Base-by-base conservation (phyloP, 2,329 filamentous ascomycete species). In the Talaromyces amestolkiae region DNA sequence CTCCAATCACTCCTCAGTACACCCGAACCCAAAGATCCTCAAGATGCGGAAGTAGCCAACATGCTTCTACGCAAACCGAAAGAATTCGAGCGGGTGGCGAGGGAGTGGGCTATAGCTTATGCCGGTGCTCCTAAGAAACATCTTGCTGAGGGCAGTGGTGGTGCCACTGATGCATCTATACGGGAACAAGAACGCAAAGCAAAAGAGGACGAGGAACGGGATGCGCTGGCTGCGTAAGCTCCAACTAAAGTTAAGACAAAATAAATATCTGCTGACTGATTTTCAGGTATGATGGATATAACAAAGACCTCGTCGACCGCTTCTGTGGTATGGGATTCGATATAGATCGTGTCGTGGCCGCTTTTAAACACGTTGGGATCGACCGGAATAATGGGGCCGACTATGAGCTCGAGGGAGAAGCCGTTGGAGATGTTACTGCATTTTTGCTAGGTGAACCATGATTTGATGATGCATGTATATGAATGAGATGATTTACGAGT, bases 261-360 rank as follows among this genome's bases (percentile, higher is more conserved):
- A 17, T 7, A 39, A 17, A 54, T 0, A 43, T 31, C 35, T 1
- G 39, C 56, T 59, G 8, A 59, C 56, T 8, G 13, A 9, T 19
- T 37, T 51, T 17, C 24, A 94, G 91, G 68, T 97, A 96, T 74
- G 86, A 90, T 69, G 94, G 95, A 2, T 98, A 96, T 78, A 93
- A 93, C 79, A 90, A 89, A 73, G 85, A 90, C 37, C 83, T 97
- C 47, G 87, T 98, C 69, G 88, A 95, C 72, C 86, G 90, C 4
- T 98, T 98, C 71, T 87, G 91, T 17, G 86, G 83, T 71, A 98
- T 98, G 94, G 94, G 94, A 11, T 98, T 98, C 72, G 89, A 92
- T 65, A 85, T 96, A 1, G 91, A 93, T 58, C 84, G 86, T n/a
- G 92, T 98, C 1, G 92, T 97, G 0, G 86, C 90, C 10, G 91